phyloP scores from a whole-genome alignment of 371 early-diverging fungal genomes.

The Actinomortierella ambigua region DNA sequence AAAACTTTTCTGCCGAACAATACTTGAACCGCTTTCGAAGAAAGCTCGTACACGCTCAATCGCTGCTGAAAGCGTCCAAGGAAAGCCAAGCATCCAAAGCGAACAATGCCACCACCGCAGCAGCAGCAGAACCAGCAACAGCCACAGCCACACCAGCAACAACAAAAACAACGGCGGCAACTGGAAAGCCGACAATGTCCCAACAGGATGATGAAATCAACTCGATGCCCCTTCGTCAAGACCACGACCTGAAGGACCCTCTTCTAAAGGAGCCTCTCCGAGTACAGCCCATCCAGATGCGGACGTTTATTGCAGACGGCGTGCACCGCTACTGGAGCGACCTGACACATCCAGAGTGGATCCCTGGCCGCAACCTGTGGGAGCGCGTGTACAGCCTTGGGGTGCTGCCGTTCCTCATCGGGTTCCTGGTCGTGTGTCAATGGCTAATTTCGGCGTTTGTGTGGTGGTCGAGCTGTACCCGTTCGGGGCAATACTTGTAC shows the following conservation, averaged over 20 bases:
- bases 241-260: not conserved
- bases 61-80: too few relatives aligned
- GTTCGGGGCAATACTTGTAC: conserved; percentile 17
- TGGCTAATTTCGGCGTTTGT: conserved; percentile 13
- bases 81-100: too few relatives aligned
- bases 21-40: too few relatives aligned
- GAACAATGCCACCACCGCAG: too few relatives aligned
- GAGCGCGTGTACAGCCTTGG: conserved; percentile 23
- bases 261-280: conserved; percentile 16
- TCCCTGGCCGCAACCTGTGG: conserved; percentile 17
- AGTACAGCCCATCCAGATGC: conserved; percentile 16
- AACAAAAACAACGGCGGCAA: too few relatives aligned
- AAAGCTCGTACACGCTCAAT: too few relatives aligned
- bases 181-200: too few relatives aligned
- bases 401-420: conserved; percentile 11
- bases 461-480: conserved; percentile 16
- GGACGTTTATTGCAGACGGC: conserved; percentile 9
- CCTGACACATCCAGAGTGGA: conserved; percentile 17
- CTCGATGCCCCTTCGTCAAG: not conserved
- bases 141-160: too few relatives aligned
- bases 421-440: conserved; percentile 24
- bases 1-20: too few relatives aligned
- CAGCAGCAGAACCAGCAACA: too few relatives aligned
- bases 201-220: not conserved
- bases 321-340: conserved; percentile 7